These are phyloP conservation scores for Lichtheimia ramosa DNA, from an alignment of 371 early-diverging fungal species.

Conservation along the genomic window DNA sequence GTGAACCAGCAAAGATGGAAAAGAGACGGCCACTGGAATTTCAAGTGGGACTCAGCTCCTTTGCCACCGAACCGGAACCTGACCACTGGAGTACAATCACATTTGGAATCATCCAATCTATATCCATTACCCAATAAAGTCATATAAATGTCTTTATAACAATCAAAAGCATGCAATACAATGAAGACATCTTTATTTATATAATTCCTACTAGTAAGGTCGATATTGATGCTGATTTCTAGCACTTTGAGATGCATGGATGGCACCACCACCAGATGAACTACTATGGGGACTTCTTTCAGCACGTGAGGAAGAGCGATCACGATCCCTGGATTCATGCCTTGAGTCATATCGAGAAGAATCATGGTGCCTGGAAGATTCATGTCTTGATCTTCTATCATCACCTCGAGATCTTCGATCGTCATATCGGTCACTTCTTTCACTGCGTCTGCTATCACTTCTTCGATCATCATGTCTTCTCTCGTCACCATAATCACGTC, in stretches of 20 bases:
- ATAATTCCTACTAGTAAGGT: conserved; percentile 24
- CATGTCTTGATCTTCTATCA: conserved; percentile 5
- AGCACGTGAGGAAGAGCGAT: too few species aligned
- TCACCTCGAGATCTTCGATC: conserved; percentile 6
- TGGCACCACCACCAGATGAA: conserved; percentile 25
- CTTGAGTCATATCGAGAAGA: too few species aligned
- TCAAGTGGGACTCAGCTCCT: too few species aligned
- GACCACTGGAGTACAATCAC: background rate
- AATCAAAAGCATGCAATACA: too few species aligned
- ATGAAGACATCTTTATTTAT: too few species aligned
- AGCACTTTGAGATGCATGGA: conserved; percentile 38
- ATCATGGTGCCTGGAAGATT: conserved; percentile 13
- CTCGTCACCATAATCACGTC: conserved; percentile 3
- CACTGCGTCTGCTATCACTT: background rate
- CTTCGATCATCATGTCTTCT: background rate
- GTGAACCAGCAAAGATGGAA: background rate
- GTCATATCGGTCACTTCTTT: background rate
- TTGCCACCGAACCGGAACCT: background rate
- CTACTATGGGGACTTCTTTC: too few species aligned
- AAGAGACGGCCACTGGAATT: background rate
- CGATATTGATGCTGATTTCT: conserved; percentile 39
- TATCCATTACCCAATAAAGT: too few species aligned
- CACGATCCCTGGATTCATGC: too few species aligned
- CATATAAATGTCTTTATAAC: too few species aligned
- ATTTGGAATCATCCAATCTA: too few species aligned